Conservation (phyloP, 805 yeast species). For the Cyberlindnera saturnus region DNA sequence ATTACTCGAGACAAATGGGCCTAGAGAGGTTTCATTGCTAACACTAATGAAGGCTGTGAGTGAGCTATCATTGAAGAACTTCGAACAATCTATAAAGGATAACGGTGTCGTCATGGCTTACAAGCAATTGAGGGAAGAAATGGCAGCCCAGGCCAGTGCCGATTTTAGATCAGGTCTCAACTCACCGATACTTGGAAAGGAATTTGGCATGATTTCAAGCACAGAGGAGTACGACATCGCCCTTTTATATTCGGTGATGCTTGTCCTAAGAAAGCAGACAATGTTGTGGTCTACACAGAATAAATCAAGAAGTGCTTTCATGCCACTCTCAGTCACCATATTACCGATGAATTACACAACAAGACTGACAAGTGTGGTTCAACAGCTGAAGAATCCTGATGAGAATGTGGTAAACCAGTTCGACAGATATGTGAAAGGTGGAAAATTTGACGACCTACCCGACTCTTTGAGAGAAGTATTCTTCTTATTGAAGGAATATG, state of each 20-base stretch:
- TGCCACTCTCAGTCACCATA: conserved; percentile 38
- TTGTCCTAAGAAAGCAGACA: conserved; percentile 44
- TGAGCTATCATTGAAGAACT: conserved; percentile 25
- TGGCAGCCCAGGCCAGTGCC: conserved; percentile 16
- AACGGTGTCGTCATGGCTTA: conserved; percentile 23
- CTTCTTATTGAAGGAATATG: conserved; percentile 45
- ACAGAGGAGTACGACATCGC: conserved; percentile 20
- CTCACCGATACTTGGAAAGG: conserved; percentile 13
- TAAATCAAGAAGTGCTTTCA: conserved; percentile 25
- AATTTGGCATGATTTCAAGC: conserved; percentile 5
- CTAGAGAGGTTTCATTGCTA: conserved; percentile 34
- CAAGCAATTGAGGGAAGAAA: conserved; percentile 13
- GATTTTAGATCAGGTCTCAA: conserved; percentile 23
- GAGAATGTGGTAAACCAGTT: conserved; percentile 22
- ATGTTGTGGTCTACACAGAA: conserved; percentile 37
- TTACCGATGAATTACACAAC: conserved; percentile 35
- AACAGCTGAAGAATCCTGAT: conserved; percentile 21
- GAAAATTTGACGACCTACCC: conserved; percentile 2
- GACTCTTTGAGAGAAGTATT: conserved; percentile 32
- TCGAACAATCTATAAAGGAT: conserved; percentile 15
- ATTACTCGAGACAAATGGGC: conserved; percentile 34
- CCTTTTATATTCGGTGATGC: conserved; percentile 37
- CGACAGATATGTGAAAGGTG: conserved; percentile 13
- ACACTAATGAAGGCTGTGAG: conserved; percentile 32
- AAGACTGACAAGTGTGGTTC: conserved; percentile 27